Base-by-base conservation (phyloP, 2,329 filamentous ascomycete genomes). In the Zymoseptoria crescenta region DNA sequence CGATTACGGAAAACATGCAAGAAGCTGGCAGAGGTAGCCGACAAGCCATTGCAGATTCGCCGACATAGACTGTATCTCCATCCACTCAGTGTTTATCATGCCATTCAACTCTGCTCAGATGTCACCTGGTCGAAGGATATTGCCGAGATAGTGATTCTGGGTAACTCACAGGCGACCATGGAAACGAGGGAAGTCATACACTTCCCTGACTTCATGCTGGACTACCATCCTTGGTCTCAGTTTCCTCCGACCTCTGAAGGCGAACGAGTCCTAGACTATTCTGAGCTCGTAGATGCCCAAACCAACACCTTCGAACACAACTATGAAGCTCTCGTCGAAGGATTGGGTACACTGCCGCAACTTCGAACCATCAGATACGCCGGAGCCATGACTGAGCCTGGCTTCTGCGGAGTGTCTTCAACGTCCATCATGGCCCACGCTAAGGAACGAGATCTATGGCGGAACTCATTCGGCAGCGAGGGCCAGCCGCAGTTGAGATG, bases 331-430 rank as follows among this genome's bases (percentile, higher is more conserved):
- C 55, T 57, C 7, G 29, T 53, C 21, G 49, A 57, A 30, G 49
- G 27, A 6, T 9, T 57, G 9, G 29, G 19, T 13, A 45, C 16
- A 8, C 55, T 57, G n/a, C 49, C 49, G 7, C 50, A 41, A 19
- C 16, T 53, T 49, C 50, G 19, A 10, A 53, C 55, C 1, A 28
- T 57, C 7, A 52, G 29, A 7, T 57, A 57, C 21, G 19, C 55
- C 8, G 55, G n/a, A 8, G n/a, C 7, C 9, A 19, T 35, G 19
- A 73, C 27, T 4, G 55, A 57, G 7, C 55, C 49, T 28, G 55
- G 55, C 2, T 57, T 52, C 20, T 57, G 55, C 28, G 49, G 49
- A 16, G 55, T 57, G 5, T 45, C 49, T 4, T n/a, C 50, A 24
- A 21, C 13, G 5, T 52, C 55, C 8, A 28, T 57, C 28, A 19